Evolutionary conservation across 768 basidiomycete genomes (phyloP).

Genomic region (Clavulina sp.): DNA sequence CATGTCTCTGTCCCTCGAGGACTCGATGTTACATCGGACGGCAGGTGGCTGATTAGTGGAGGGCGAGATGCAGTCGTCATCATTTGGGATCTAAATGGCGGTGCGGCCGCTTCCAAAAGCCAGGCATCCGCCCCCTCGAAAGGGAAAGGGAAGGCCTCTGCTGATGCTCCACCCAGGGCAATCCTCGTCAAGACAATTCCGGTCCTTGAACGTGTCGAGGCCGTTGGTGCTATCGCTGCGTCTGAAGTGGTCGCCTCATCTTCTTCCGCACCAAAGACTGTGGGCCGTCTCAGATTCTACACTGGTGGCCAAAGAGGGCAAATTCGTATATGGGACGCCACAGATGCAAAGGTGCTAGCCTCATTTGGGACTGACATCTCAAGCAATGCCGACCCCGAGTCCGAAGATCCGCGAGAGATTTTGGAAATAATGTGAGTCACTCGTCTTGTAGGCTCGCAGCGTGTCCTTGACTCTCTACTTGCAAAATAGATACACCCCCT

Average conservation of each 20-base stretch:
- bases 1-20: constrained; percentile 91
- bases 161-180: constrained; percentile 23
- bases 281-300: constrained; percentile 40
- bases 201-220: constrained; percentile 71
- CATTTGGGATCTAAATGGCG: constrained; percentile 63
- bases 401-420: constrained; percentile 76
- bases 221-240: constrained; percentile 49
- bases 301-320: constrained; percentile 86
- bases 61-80: constrained; percentile 86
- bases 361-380: constrained; percentile 30
- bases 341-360: constrained; percentile 42
- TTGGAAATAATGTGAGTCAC: constrained; percentile 57
- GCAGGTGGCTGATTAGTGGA: constrained; percentile 77
- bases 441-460: not conserved
- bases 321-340: constrained; percentile 71
- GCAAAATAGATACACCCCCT: constrained; percentile 44
- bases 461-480: not conserved
- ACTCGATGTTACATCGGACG: constrained; percentile 68
- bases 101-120: constrained; percentile 6
- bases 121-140: constrained; percentile 8
- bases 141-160: constrained; percentile 6
- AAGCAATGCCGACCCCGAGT: constrained; percentile 24
- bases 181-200: constrained; percentile 63
- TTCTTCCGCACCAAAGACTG: constrained; percentile 20
- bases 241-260: constrained; percentile 33